Base-by-base conservation (phyloP, 2,329 filamentous ascomycete species). In the Exophiala aquamarina region DNA sequence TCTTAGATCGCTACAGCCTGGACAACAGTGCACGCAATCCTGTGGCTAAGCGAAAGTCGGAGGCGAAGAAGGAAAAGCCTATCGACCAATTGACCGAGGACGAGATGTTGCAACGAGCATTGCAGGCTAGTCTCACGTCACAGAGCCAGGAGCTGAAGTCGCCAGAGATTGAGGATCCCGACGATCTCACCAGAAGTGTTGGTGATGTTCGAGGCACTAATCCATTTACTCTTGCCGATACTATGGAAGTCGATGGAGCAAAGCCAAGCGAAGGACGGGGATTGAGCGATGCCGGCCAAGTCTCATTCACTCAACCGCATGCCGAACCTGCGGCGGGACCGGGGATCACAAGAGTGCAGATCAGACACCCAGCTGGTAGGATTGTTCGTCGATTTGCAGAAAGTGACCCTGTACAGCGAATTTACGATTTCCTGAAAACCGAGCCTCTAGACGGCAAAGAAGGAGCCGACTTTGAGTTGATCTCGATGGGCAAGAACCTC, bases 351-450 rank as follows among this genome's bases (percentile, higher is more conserved):
- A 83, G 92, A 41, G 94, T 98, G 57, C 93, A 97, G 65, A 95
- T 98, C 71, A 81, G 88, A 50, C 87, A 95, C 60, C 83, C 91
- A 1, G 85, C 81, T 9, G 90, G 90, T 1, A 83, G 92, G 14
- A 79, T 95, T 8, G 91, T 98, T 49, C 84, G 90, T 21, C 82
- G 89, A n/a, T 98, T 98, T 69, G 73, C 76, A 8, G 69, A 91
- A 3, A 68, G 79, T 11, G 93, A 98, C 48, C 75, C 79, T 1
- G 90, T 98, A 10, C 79, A 82, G 45, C 82, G 88, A 10, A 83
- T 98, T 36, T 98, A 92, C 67, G 93, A 98, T 71, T 98, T 91
- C 89, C 82, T 98, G 56, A 98, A 97, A 72, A 86, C 91, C 1
- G 83, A 86, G 50, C 88, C 90, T 2, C 68, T 95, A 39, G 86